Conservation (phyloP, 805 yeast genomes). For the Metschnikowia baotianmanensis region DNA sequence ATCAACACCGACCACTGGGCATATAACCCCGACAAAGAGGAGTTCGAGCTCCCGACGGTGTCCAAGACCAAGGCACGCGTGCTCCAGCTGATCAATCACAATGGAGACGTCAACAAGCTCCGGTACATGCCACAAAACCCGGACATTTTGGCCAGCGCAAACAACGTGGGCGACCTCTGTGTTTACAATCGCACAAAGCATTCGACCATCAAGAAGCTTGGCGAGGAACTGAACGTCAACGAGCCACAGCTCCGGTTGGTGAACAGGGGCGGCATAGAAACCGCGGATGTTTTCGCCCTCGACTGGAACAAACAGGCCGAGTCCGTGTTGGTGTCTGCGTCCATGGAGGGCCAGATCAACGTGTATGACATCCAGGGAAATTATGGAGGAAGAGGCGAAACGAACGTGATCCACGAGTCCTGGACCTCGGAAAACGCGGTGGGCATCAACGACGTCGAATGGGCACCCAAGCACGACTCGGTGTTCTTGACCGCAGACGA, state of each 20-base stretch:
- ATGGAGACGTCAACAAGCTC: slow-evolving; percentile 71
- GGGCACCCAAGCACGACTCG: slow-evolving; percentile 61
- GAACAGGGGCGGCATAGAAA: slow-evolving; percentile 21
- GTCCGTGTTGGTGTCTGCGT: slow-evolving; percentile 59
- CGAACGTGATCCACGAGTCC: slow-evolving; percentile 2
- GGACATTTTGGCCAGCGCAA: slow-evolving; percentile 70
- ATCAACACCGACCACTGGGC: slow-evolving; percentile 36
- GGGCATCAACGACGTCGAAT: slow-evolving; percentile 72
- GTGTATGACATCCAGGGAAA: slow-evolving; percentile 61
- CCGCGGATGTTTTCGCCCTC: slow-evolving; percentile 63
- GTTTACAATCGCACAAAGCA: slow-evolving; percentile 86
- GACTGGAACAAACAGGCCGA: slow-evolving; percentile 69
- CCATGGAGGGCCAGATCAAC: slow-evolving; percentile 61
- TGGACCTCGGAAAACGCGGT: slow-evolving; percentile 9
- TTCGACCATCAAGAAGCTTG: slow-evolving; percentile 32
- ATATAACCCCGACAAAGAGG: slow-evolving; percentile 38
- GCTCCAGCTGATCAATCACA: slow-evolving; percentile 61
- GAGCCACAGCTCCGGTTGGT: slow-evolving; percentile 53
- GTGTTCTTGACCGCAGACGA: slow-evolving; percentile 71
- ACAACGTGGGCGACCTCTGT: slow-evolving; percentile 61
- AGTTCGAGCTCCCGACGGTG: slow-evolving; percentile 35
- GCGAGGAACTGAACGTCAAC: slow-evolving; percentile 27
- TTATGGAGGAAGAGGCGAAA: slow-evolving; percentile 4
- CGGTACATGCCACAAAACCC: slow-evolving; percentile 84
- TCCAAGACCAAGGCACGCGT: slow-evolving; percentile 28